Base-by-base conservation (phyloP, 805 yeast genomes). In the Yarrowia hollandica region DNA sequence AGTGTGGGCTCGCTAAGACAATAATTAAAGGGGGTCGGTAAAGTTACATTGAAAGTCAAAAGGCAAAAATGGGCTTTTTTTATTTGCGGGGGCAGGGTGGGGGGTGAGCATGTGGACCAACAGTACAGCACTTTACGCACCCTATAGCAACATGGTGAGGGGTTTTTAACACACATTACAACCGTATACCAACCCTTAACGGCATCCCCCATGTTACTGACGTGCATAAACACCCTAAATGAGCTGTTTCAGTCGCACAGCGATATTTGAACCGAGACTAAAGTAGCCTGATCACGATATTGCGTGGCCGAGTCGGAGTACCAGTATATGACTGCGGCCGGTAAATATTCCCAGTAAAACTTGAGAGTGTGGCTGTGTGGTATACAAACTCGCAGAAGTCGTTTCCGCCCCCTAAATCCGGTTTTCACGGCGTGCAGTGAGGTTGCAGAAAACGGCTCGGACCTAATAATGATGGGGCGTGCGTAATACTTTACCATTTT, bases 31-130 rank as follows among this genome's bases (percentile, higher is more conserved):
- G 46, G 44, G 25, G 14, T 16, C 26, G 31, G 44, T 22, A 39
- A 30, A 41, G 46, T 41, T 41, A n/a, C 46, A 41, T 23, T 16
- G 31, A 41, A 41, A 41, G 46, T 6, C 31, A 23, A 41, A 23
- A 23, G n/a, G 31, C 15, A 23, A 23, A 23, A 23, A 23, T 23
- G 44, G 44, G 30, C 44, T 16, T 39, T 37, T 11, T 14, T 23
- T 41, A 23, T n/a, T n/a, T n/a, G n/a, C n/a, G n/a, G n/a, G n/a
- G n/a, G 46, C 31, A 31, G 46, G 46, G 46, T 15, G 15, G 18
- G 15, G 30, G 30, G 9, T 26, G 7, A 26, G 7, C 9, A 26
- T 12, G 11, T 10, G 11, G 12, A 6, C 7, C 30, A 3, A 26
- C 12, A 12, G 30, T 12, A 26, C 11, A 26, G 30, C 30, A 12